Conservation (phyloP, 2,329 filamentous ascomycete species). For the Colletotrichum tamarilloi region DNA sequence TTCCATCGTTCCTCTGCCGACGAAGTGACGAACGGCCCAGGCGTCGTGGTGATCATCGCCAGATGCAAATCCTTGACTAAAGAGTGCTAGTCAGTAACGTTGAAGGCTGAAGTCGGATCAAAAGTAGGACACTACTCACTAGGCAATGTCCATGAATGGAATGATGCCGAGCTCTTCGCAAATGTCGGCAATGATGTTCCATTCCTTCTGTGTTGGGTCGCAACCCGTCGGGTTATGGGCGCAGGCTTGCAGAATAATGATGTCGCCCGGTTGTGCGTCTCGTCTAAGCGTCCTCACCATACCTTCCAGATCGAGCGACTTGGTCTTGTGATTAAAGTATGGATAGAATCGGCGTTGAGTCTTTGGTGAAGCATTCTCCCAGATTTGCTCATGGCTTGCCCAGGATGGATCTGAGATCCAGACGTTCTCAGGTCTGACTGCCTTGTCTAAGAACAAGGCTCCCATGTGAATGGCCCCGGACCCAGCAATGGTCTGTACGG, state of each 20-base stretch:
- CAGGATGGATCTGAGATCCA: conserved; percentile 46
- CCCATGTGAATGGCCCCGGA: conserved; percentile 42
- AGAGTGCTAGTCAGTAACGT: neutral
- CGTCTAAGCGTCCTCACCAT: conserved; percentile 38
- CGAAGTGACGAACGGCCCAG: conserved; percentile 45
- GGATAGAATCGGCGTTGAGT: conserved; percentile 39
- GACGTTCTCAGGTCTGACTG: conserved; percentile 37
- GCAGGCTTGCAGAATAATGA: conserved; percentile 46
- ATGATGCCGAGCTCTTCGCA: conserved; percentile 42
- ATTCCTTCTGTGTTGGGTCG: conserved; percentile 44
- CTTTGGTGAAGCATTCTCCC: conserved; percentile 36
- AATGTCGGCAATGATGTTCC: conserved; percentile 42
- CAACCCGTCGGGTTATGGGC: conserved; percentile 48
- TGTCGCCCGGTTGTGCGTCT: conserved; percentile 40
- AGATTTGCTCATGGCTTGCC: conserved; percentile 45
- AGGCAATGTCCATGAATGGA: conserved; percentile 46
- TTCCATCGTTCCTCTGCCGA: conserved; percentile 33
- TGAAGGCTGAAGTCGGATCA: neutral
- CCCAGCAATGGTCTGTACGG: conserved; percentile 44
- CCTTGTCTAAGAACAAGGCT: conserved; percentile 38
- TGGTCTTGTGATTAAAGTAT: conserved; percentile 40
- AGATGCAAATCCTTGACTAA: conserved; percentile 45
- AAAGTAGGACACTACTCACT: conserved; percentile 10
- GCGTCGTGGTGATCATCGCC: conserved; percentile 44
- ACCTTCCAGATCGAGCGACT: conserved; percentile 41